Conservation (phyloP, 1,284 basidiomycete species). For the Fomitiporia mediterranea region DNA sequence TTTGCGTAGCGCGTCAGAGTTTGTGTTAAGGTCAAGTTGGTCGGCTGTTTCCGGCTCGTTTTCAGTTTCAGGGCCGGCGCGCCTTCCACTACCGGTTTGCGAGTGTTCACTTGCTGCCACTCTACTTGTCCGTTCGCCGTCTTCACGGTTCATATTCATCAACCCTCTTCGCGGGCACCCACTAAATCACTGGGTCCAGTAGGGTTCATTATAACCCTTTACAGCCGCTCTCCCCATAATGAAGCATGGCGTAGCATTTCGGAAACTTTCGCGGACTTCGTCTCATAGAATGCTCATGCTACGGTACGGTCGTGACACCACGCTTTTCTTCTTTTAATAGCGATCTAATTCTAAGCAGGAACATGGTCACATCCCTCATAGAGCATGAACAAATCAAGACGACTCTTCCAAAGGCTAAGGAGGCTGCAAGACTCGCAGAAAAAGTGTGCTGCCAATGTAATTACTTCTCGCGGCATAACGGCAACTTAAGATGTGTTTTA, state of each 20-base stretch:
- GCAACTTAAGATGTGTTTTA: not conserved
- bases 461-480: not conserved
- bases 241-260: slow-evolving; percentile 90
- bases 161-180: not conserved
- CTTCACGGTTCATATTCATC: not conserved
- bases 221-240: slow-evolving; percentile 36
- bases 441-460: slow-evolving; percentile 57
- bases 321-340: not conserved
- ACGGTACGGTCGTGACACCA: slow-evolving; percentile 46
- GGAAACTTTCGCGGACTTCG: slow-evolving; percentile 83
- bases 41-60: not conserved
- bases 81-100: not conserved
- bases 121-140: not conserved
- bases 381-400: slow-evolving; percentile 97
- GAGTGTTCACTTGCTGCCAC: not conserved
- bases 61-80: slow-evolving; percentile 21
- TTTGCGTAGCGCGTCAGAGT: not conserved
- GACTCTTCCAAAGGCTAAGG: slow-evolving; percentile 93
- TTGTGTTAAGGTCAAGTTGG: not conserved
- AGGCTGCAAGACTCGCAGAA: slow-evolving; percentile 87
- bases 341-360: slow-evolving; percentile 44
- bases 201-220: too few relatives aligned
- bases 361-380: slow-evolving; percentile 91
- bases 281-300: slow-evolving; percentile 87
- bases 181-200: too few relatives aligned